Percentiles rank a stretch among this genome's conserved stretches.
Conservation (phyloP, 257 asterid species). For the Leonotis leonurus region DNA sequence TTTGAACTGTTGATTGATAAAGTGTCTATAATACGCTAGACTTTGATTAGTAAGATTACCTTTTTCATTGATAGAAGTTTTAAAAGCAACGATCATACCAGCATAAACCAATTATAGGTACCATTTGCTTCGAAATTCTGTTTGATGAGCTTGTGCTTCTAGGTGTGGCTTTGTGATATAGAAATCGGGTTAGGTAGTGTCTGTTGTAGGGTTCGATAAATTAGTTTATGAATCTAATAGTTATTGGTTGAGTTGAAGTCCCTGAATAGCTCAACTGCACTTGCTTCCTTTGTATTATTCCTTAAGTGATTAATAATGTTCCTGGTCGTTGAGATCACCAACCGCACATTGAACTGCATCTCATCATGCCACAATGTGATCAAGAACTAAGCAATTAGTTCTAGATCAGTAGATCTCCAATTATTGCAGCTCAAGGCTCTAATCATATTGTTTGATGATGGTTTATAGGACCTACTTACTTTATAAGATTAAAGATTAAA, state of each 20-base stretch:
- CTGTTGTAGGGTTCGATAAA: background rate
- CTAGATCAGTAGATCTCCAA: background rate
- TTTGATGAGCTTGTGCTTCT: background rate
- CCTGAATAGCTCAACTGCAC: background rate
- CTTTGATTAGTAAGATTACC: background rate
- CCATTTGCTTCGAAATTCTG: no score
- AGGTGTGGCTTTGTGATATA: background rate
- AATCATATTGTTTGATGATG: conserved; percentile 30
- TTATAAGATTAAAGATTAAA: conserved; percentile 44
- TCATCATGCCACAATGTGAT: conserved; percentile 9
- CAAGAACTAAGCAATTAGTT: conserved; percentile 5
- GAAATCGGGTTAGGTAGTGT: background rate
- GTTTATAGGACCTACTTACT: conserved; percentile 38
- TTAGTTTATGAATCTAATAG: background rate
- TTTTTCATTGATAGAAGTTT: background rate
- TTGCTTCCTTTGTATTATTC: conserved; percentile 9
- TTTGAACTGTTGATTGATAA: conserved; percentile 19
- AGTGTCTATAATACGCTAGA: background rate
- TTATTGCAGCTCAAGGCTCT: conserved; percentile 23
- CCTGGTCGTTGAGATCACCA: background rate
- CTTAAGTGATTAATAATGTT: conserved; percentile 10
- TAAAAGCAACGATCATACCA: background rate
- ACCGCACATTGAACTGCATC: background rate
- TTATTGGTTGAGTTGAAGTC: background rate
- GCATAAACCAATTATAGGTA: no score